Conservation (phyloP, 257 asterid genomes). For the Solanum lycopersicoides region DNA sequence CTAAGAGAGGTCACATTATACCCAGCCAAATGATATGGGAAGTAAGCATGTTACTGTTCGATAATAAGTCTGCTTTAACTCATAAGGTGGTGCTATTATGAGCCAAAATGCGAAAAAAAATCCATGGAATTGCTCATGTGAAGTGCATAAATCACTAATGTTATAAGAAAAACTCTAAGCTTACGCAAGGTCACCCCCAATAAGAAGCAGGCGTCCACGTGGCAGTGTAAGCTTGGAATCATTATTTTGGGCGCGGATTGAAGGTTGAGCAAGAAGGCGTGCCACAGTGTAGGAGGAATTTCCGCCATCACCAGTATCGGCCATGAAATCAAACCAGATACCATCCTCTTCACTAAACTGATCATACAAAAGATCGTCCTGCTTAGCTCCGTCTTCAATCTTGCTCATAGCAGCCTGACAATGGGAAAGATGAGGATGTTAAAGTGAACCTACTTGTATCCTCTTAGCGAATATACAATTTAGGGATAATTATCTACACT, state of each 20-base stretch:
- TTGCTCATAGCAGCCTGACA: conserved; percentile 70
- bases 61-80: neutral
- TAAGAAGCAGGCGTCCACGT: conserved; percentile 60
- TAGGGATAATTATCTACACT: neutral
- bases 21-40: neutral
- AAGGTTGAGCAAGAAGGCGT: conserved; percentile 73
- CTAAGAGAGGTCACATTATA: neutral
- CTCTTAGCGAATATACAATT: neutral
- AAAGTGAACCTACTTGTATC: neutral
- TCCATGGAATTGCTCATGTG: neutral
- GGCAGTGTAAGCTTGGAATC: conserved; percentile 41
- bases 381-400: conserved; percentile 49
- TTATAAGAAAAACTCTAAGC: conserved; percentile 13
- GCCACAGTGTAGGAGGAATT: conserved; percentile 74
- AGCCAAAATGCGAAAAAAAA: neutral
- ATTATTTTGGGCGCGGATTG: conserved; percentile 30
- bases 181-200: conserved; percentile 92
- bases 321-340: conserved; percentile 83
- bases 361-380: conserved; percentile 58
- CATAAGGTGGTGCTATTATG: neutral
- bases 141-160: neutral
- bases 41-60: neutral
- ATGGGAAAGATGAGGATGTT: neutral
- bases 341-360: conserved; percentile 57
- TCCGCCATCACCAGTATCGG: conserved; percentile 85